Percentiles rank a stretch among this genome's conserved stretches.
Conservation (phyloP, 83 land plant species). For the Picea mariana region DNA sequence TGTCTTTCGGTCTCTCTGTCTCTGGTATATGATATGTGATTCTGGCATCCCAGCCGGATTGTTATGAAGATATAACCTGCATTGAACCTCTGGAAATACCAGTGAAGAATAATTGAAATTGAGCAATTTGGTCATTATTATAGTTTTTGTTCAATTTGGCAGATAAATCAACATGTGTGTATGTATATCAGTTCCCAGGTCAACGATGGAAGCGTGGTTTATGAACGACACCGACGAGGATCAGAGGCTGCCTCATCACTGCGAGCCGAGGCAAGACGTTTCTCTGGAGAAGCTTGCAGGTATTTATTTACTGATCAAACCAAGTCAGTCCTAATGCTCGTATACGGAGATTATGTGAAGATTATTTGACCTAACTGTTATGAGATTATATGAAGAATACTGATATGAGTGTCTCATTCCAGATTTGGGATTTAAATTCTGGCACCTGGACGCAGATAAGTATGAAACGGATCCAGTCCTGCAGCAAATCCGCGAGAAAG, state of each 20-base stretch:
- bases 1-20: no score
- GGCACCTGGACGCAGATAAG: slow-evolving; percentile 83
- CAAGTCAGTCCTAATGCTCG: not conserved
- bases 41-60: no score
- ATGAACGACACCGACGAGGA: slow-evolving; percentile 80
- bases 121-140: no score
- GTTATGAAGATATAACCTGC: no score
- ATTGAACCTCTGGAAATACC: no score
- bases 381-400: not conserved
- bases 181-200: no score
- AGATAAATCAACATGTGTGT: no score
- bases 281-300: slow-evolving; percentile 65
- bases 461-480: slow-evolving; percentile 75
- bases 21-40: no score
- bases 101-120: no score
- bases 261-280: slow-evolving; percentile 65
- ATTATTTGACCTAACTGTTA: no score
- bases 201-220: slow-evolving; percentile 73
- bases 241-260: slow-evolving; percentile 81
- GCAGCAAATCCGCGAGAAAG: slow-evolving; percentile 74
- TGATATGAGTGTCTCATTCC: not conserved
- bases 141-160: no score
- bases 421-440: slow-evolving; percentile 96
- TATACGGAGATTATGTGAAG: not conserved
- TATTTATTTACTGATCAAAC: slow-evolving; percentile 10